These are phyloP conservation scores for Euclidium syriacum DNA, from an alignment of 345 rosid genomes.

Conservation along the genomic window DNA sequence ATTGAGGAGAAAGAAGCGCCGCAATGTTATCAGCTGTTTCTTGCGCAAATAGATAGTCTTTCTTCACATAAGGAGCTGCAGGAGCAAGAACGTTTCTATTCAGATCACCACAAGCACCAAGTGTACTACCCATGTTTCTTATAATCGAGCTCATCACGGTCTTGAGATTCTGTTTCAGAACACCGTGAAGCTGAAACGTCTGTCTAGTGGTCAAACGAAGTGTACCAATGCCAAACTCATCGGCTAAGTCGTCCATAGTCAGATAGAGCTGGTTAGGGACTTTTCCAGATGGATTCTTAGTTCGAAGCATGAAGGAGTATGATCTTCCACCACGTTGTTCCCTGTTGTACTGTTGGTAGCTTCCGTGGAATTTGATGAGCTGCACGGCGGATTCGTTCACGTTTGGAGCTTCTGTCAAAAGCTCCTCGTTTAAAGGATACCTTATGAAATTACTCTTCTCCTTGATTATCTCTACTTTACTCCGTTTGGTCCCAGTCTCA, in stretches of 20 bases:
- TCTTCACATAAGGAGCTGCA: conserved; percentile 69
- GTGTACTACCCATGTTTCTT: conserved; percentile 85
- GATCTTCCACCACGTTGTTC: conserved; percentile 85
- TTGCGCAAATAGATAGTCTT: conserved; percentile 81
- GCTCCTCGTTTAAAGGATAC: conserved; percentile 94
- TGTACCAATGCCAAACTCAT: conserved; percentile 90
- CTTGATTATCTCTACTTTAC: conserved; percentile 95
- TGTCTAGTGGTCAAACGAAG: conserved; percentile 96
- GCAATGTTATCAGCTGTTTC: conserved; percentile 92
- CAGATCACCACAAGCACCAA: conserved; percentile 98
- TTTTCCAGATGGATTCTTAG: conserved; percentile 86
- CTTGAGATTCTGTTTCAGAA: conserved; percentile 85
- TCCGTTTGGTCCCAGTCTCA: conserved; percentile 57
- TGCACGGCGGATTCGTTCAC: conserved; percentile 83
- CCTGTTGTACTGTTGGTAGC: conserved; percentile 95
- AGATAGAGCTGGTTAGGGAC: conserved; percentile 79
- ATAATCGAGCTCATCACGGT: conserved; percentile 89
- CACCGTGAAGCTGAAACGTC: conserved; percentile 98
- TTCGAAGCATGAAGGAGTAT: conserved; percentile 95
- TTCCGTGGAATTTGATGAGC: conserved; percentile 92
- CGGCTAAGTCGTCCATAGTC: conserved; percentile 95
- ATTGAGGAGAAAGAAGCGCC: conserved; percentile 83
- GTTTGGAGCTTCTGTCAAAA: conserved; percentile 80
- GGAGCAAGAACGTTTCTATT: conserved; percentile 97
- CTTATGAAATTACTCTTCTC: conserved; percentile 91